Percentiles rank a stretch among this genome's conserved stretches.
These are phyloP conservation scores for Stygiomarasmius scandens DNA, from an alignment of 1,284 basidiomycete species.

Conservation along the genomic window DNA sequence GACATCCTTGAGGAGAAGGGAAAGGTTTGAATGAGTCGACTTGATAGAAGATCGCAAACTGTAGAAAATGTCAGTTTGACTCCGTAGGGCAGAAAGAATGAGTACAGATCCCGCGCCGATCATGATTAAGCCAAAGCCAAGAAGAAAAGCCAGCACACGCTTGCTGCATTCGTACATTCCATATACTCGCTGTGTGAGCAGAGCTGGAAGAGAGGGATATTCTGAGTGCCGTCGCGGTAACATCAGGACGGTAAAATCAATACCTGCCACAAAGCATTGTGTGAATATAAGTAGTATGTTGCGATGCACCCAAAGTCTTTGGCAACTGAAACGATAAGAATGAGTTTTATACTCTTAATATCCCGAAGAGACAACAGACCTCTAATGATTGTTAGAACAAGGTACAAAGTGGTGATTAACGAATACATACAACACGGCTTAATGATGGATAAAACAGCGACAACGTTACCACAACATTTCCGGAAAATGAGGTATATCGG, in stretches of 20 bases:
- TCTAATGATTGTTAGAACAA: background rate
- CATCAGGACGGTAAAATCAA: too few relatives aligned
- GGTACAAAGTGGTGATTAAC: background rate
- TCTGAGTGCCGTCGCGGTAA: too few relatives aligned
- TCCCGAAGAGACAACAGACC: background rate
- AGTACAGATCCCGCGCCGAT: background rate
- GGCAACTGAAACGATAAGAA: slow-evolving; percentile 1
- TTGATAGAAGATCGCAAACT: background rate
- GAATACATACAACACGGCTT: slow-evolving; percentile 2
- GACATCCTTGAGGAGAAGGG: background rate
- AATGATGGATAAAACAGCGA: slow-evolving; percentile 5
- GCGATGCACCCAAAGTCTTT: slow-evolving; percentile 5
- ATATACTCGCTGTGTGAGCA: slow-evolving; percentile 11
- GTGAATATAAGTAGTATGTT: slow-evolving; percentile 8
- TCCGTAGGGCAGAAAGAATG: background rate
- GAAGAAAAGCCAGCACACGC: slow-evolving; percentile 1
- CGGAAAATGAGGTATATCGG: slow-evolving; percentile 6
- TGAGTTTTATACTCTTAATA: background rate
- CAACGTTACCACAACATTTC: slow-evolving; percentile 6
- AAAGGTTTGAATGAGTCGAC: background rate
- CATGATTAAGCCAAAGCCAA: background rate
- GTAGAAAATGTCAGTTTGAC: background rate
- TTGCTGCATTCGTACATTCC: slow-evolving; percentile 10
- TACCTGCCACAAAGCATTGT: slow-evolving; percentile 8
- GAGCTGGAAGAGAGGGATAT: background rate